Conservation (phyloP, 495 filamentous ascomycete genomes). For the Lophiostoma macrostomum region DNA sequence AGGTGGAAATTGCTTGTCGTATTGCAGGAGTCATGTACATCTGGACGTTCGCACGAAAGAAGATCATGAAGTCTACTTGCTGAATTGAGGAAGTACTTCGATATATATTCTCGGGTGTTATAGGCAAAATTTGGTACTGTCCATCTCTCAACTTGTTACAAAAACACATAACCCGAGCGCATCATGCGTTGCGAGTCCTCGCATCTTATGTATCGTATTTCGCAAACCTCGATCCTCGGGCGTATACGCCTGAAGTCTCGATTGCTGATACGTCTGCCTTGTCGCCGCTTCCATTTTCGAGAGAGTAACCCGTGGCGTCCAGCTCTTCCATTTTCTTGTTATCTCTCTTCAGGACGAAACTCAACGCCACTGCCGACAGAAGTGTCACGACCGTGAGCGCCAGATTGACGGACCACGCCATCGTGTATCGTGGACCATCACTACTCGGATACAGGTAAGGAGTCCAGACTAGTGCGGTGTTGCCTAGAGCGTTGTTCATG, state of each 20-base stretch:
- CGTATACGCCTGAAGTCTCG: neutral
- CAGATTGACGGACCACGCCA: conserved; percentile 6
- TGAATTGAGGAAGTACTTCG: too few relatives aligned
- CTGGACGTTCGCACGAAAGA: too few relatives aligned
- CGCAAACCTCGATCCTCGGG: too few relatives aligned
- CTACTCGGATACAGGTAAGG: conserved; percentile 7
- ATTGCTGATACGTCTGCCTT: neutral
- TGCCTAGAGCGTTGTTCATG: conserved; percentile 12
- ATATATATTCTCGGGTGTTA: too few relatives aligned
- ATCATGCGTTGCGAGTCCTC: too few relatives aligned
- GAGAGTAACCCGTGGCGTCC: neutral
- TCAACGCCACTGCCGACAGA: neutral
- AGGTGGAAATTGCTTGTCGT: too few relatives aligned
- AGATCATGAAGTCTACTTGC: too few relatives aligned
- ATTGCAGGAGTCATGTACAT: too few relatives aligned
- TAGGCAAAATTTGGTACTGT: too few relatives aligned
- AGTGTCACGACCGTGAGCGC: neutral
- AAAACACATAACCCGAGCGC: too few relatives aligned
- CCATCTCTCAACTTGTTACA: too few relatives aligned
- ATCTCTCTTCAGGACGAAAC: neutral
- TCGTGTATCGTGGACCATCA: conserved; percentile 9
- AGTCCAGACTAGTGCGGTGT: conserved; percentile 7
- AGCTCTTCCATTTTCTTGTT: neutral
- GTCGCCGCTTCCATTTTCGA: neutral
- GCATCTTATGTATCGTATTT: neutral